Conservation (phyloP, 1,284 basidiomycete genomes). For the Boletus sp. region DNA sequence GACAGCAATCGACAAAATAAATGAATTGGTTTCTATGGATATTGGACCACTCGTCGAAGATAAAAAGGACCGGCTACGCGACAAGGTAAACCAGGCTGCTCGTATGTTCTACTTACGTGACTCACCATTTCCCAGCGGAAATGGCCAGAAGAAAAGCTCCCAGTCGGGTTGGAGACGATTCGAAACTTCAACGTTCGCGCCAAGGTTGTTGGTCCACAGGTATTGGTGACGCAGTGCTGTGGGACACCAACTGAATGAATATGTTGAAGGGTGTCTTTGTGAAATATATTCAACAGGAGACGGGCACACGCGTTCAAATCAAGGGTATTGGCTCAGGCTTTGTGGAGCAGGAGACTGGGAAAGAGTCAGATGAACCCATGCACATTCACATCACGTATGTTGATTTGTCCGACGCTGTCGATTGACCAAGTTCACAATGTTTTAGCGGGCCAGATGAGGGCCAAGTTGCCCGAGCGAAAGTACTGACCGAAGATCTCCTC, state of each 20-base stretch:
- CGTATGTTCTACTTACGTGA: background rate
- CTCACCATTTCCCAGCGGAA: slow-evolving; percentile 59
- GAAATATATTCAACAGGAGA: slow-evolving; percentile 98
- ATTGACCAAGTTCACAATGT: slow-evolving; percentile 7
- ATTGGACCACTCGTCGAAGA: slow-evolving; percentile 89
- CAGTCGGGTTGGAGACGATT: slow-evolving; percentile 86
- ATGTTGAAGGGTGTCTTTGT: slow-evolving; percentile 86
- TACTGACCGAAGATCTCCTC: slow-evolving; percentile 87
- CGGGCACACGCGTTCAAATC: slow-evolving; percentile 96
- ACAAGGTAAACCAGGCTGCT: slow-evolving; percentile 48
- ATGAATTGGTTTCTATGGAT: slow-evolving; percentile 85
- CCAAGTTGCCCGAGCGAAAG: slow-evolving; percentile 86
- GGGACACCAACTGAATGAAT: slow-evolving; percentile 1
- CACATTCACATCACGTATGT: slow-evolving; percentile 92
- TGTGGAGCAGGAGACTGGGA: slow-evolving; percentile 91
- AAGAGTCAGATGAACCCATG: slow-evolving; percentile 91
- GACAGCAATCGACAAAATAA: slow-evolving; percentile 80
- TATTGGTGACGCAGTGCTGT: slow-evolving; percentile 44
- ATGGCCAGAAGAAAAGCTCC: slow-evolving; percentile 96
- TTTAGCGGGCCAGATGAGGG: slow-evolving; percentile 85
- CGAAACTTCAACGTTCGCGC: slow-evolving; percentile 98
- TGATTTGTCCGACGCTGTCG: background rate
- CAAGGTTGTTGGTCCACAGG: slow-evolving; percentile 94
- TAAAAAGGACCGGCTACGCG: slow-evolving; percentile 68
- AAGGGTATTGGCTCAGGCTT: slow-evolving; percentile 96